Percentiles rank a stretch among this genome's conserved stretches.
Evolutionary conservation across 441 rosid genomes (phyloP).

Genomic region (Capsella rubella): DNA sequence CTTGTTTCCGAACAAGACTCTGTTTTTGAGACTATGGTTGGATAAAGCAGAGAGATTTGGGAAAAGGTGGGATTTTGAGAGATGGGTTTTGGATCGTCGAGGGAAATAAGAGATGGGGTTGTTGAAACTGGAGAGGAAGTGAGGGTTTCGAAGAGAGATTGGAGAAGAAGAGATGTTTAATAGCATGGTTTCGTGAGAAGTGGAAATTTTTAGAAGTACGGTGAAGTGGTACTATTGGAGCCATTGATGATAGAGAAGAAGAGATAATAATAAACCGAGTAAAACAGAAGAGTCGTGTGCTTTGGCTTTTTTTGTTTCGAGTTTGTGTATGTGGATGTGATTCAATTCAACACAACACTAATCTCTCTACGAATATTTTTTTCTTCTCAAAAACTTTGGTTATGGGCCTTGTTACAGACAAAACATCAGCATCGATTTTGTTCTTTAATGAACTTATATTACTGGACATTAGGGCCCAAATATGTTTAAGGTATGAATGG

Average conservation of each 20-base stretch:
- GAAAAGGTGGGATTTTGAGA: conserved; percentile 50
- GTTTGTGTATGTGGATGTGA: conserved; percentile 31
- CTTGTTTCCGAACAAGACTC: conserved; percentile 42
- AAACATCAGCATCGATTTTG: neutral
- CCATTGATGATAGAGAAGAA: conserved; percentile 8
- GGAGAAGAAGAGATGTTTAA: conserved; percentile 59
- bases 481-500: too few relatives aligned
- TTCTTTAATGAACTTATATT: neutral
- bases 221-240: conserved; percentile 37
- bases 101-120: conserved; percentile 47
- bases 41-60: conserved; percentile 40
- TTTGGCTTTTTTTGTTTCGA: conserved; percentile 18
- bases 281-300: conserved; percentile 27
- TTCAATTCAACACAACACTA: conserved; percentile 23
- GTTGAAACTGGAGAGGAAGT: conserved; percentile 44
- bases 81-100: conserved; percentile 52
- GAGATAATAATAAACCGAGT: conserved; percentile 19
- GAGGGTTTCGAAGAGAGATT: conserved; percentile 47
- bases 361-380: neutral
- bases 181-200: conserved; percentile 56
- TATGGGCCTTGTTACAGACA: conserved; percentile 23
- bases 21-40: conserved; percentile 48
- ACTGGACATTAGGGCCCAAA: conserved; percentile 10
- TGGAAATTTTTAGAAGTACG: conserved; percentile 13
- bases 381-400: neutral